Evolutionary conservation across 495 filamentous ascomycete species (phyloP).

Genomic region (Aspergillus baeticus): DNA sequence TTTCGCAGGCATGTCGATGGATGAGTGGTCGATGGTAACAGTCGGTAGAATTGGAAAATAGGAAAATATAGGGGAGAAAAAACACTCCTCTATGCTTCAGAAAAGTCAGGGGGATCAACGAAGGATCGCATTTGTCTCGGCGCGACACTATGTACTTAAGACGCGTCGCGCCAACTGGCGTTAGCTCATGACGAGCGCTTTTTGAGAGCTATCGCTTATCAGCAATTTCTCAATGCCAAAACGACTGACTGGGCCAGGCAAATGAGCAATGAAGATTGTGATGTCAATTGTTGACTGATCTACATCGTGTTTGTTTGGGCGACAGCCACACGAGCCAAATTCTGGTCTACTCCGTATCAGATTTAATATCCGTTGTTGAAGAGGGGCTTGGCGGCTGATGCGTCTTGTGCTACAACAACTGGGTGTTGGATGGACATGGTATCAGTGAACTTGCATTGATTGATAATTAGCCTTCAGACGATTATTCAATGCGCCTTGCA

Average conservation of each 20-base stretch:
- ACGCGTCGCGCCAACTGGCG: not conserved
- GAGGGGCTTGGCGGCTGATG: too few species aligned
- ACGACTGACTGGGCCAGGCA: too few species aligned
- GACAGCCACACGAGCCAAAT: too few species aligned
- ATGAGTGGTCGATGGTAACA: not conserved
- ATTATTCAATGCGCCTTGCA: conserved; percentile 41
- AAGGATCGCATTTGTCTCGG: not conserved
- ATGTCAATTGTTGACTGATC: conserved; percentile 2
- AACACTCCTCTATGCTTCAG: too few species aligned
- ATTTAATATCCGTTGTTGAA: too few species aligned
- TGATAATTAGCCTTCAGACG: not conserved
- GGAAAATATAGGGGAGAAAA: too few species aligned
- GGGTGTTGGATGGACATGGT: not conserved
- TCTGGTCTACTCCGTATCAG: too few species aligned
- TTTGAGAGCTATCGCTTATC: too few species aligned
- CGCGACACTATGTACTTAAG: not conserved
- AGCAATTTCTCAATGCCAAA: too few species aligned
- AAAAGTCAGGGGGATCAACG: not conserved
- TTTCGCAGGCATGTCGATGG: conserved; percentile 5
- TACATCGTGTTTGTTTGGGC: not conserved
- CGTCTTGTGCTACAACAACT: not conserved
- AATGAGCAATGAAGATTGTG: not conserved
- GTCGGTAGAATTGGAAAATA: not conserved
- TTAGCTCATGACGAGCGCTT: too few species aligned
- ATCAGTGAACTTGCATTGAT: not conserved